Evolutionary conservation across 306 rosid genomes (phyloP).

Genomic region (Trifolium subterraneum): DNA sequence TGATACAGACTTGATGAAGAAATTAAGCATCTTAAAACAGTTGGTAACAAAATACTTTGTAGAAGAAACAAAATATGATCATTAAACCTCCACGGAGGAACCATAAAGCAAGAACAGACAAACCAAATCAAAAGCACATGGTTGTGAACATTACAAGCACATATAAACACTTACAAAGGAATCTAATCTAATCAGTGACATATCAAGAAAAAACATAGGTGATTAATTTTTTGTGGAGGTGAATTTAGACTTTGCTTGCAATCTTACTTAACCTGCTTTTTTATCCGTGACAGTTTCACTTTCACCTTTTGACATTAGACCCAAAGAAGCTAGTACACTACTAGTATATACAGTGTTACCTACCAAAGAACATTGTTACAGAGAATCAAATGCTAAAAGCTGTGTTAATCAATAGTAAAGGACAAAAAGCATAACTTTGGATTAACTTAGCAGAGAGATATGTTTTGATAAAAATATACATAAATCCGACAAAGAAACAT

Average conservation of each 20-base stretch:
- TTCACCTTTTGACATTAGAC: conserved; percentile 39
- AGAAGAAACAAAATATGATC: conserved; percentile 45
- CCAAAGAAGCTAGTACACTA: conserved; percentile 26
- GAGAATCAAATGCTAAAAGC: conserved; percentile 47
- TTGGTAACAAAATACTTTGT: conserved; percentile 21
- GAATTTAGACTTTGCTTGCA: conserved; percentile 42
- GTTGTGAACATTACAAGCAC: conserved; percentile 39
- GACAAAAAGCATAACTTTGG: conserved; percentile 45
- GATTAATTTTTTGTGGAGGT: conserved; percentile 26
- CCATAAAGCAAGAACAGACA: conserved; percentile 35
- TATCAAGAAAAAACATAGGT: conserved; percentile 35
- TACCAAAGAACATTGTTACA: conserved; percentile 44
- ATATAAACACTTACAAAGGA: conserved; percentile 36
- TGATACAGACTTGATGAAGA: too few species aligned
- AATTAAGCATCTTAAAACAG: conserved; percentile 37
- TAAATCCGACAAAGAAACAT: conserved; percentile 54
- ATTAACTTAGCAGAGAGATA: conserved; percentile 45
- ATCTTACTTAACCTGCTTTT: conserved; percentile 29
- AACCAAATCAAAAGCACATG: conserved; percentile 47
- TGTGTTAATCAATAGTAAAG: conserved; percentile 40
- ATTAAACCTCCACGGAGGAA: conserved; percentile 26
- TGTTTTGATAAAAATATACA: conserved; percentile 47
- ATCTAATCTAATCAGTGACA: conserved; percentile 49
- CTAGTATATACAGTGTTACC: conserved; percentile 42
- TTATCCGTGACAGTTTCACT: conserved; percentile 9